These are phyloP conservation scores for Phaeoacremonium minimum DNA, from an alignment of 2,329 filamentous ascomycete species.

Conservation along the genomic window DNA sequence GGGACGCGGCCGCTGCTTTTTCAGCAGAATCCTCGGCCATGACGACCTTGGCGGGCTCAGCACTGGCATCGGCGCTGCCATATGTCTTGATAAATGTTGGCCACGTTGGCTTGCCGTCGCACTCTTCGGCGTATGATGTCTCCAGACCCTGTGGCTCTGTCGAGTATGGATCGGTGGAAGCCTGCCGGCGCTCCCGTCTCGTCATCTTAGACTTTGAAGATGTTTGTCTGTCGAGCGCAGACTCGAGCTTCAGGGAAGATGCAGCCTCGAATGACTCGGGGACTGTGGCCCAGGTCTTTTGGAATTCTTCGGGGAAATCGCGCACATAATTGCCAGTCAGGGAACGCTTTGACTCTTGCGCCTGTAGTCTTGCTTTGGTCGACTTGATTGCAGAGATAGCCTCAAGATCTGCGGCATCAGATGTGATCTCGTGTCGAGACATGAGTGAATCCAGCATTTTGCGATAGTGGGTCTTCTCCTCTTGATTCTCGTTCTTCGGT, in stretches of 20 bases:
- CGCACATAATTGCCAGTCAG: conserved; percentile 44
- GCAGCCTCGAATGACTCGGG: conserved; percentile 7
- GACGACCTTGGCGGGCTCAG: conserved; percentile 7
- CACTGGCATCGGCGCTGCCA: conserved; percentile 11
- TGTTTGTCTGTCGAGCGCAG: conserved; percentile 16
- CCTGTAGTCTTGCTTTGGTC: conserved; percentile 9
- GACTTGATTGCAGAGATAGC: conserved; percentile 16
- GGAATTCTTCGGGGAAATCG: conserved; percentile 50
- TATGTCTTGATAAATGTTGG: conserved; percentile 31
- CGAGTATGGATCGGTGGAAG: conserved; percentile 33
- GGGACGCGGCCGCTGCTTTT: too few relatives aligned
- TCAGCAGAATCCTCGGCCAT: not conserved
- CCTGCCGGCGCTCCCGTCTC: conserved; percentile 18
- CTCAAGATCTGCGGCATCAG: conserved; percentile 21
- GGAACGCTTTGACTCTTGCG: conserved; percentile 1
- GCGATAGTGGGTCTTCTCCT: conserved; percentile 12
- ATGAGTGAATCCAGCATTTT: conserved; percentile 23
- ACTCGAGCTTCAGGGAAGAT: conserved; percentile 13
- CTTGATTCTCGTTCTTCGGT: conserved; percentile 1
- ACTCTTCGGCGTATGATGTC: conserved; percentile 40
- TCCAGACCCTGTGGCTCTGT: conserved; percentile 42
- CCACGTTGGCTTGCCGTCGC: conserved; percentile 24
- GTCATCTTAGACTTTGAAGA: not conserved
- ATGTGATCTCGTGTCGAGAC: conserved; percentile 19
- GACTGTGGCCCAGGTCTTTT: conserved; percentile 31